Conservation (phyloP, 495 filamentous ascomycete genomes). For the Penicillium lividum region DNA sequence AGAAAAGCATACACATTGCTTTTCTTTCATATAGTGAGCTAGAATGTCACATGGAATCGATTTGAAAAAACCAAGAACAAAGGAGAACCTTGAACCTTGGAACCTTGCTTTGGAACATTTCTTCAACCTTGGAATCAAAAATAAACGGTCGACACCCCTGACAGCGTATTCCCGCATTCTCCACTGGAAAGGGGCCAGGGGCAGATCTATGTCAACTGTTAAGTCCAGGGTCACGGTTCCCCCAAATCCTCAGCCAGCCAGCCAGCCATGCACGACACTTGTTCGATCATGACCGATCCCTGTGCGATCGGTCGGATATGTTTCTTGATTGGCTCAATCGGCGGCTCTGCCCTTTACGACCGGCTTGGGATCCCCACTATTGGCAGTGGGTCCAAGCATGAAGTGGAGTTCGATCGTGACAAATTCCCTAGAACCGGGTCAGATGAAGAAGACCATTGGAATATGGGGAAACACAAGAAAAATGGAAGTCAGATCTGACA, state of each 20-base stretch:
- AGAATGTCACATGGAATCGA: no score
- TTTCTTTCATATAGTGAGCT: background rate
- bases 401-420: constrained; percentile 27
- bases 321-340: constrained; percentile 25
- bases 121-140: background rate
- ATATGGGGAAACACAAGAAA: constrained; percentile 4
- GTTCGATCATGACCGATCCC: constrained; percentile 23
- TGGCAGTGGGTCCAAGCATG: constrained; percentile 2
- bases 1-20: background rate
- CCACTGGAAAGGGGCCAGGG: constrained; percentile 19
- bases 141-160: background rate
- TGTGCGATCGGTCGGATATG: constrained; percentile 15
- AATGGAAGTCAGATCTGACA: constrained; percentile 6
- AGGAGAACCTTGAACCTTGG: no score
- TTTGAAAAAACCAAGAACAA: no score
- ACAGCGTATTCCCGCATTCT: background rate
- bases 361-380: constrained; percentile 4
- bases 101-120: background rate
- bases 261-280: constrained; percentile 38
- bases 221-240: constrained; percentile 17
- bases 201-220: constrained; percentile 26
- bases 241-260: constrained; percentile 32
- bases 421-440: constrained; percentile 20
- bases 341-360: background rate
- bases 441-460: constrained; percentile 4